Base-by-base conservation (phyloP, 164 flowering plant genomes). In the Euptelea pleiosperma region DNA sequence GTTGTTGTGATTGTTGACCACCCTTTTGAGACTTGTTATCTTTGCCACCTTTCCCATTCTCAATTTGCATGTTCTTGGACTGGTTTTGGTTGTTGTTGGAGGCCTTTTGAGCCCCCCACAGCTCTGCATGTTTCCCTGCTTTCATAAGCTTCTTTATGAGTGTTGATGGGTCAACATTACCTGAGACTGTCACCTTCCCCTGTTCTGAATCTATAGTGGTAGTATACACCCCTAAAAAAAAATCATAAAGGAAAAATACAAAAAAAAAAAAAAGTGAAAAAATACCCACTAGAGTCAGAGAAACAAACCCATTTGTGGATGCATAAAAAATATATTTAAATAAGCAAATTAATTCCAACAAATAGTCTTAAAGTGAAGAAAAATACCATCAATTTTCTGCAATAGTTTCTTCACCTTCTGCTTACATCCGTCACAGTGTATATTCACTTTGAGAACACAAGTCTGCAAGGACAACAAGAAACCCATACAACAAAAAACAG, bases 181-280 rank as follows among this genome's bases (percentile, higher is more conserved):
- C 98, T 14, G 87, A 74, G 4, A 92, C 97, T 14, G 92, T 87
- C 51, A 92, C 98, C 75, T 83, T 92, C 65, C 96, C 94, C 47
- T 74, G 90, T 34, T 92, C 97, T 49, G 91, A 54, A 75, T 92
- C 97, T 66, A 92, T 83, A 8, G 45, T 71, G 28, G 79, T 79
- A 0, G 69, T 79, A 64, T 78, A 93, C 25, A 93, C 99, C 35
- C 99, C 99, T 93, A 16, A 61, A 60, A 52, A 40, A 35, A 50
- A 33, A 31, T 14, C 9, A 3, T 26, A 11, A 30, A 12, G 7
- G 49, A 50, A 26, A 55, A 40, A 33, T n/a, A 9, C 47, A 36
- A 29, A 19, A 46, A 57, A 58, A 63, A 52, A 22, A 1, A 29
- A 9, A 46, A 48, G 24, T 2, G 22, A 31, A 33, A 2, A 35